Evolutionary conservation across 2,329 filamentous ascomycete species (phyloP), one percentile per base, ranked within the genome.

Genomic region (Fusarium torreyae): DNA sequence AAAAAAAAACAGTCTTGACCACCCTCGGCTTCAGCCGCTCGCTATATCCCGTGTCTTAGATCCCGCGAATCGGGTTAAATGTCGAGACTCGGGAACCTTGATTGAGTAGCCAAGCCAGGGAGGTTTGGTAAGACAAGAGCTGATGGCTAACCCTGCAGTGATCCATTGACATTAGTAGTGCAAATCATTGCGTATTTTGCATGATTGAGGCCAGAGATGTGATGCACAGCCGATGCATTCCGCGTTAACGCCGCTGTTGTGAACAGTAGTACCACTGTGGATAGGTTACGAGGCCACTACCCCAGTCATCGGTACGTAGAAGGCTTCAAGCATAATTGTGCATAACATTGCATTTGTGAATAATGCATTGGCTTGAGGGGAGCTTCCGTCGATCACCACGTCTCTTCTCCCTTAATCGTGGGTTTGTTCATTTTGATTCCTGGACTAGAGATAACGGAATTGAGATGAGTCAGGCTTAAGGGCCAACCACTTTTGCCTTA

Each of bases 31-130:
- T 42, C 15, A 48, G 24, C 40, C 51, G 53, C 39, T 18, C 22
- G 15, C 48, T 46, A 42, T 34, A 26, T 20, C 44, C 66, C 56
- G 56, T 66, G 66, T 69, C 61, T 69, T 44, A 44, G 5, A 42
- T 9, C 18, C 2, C 8, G 7, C 51, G 51, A 52, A 69, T 51
- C 48, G 20, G 26, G 7, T 31, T 2, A 31, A 15, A 33, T 8
- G 33, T 40, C 34, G 11, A 43, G n/a, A n/a, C 28, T 13, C 17
- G 31, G 22, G 15, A 40, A 43, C 33, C 8, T n/a, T 36, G 5
- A 22, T 38, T 18, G 17, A 15, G 59, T 31, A 8, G 46, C 17
- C 20, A 40, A 53, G 38, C 15, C 24, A 49, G 52, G 20, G 18
- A 40, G 33, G 8, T n/a, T 31, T 18, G 10, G 36, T 36, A 34